Base-by-base conservation (phyloP, 441 rosid genomes). In the Arabidopsis lyrata region DNA sequence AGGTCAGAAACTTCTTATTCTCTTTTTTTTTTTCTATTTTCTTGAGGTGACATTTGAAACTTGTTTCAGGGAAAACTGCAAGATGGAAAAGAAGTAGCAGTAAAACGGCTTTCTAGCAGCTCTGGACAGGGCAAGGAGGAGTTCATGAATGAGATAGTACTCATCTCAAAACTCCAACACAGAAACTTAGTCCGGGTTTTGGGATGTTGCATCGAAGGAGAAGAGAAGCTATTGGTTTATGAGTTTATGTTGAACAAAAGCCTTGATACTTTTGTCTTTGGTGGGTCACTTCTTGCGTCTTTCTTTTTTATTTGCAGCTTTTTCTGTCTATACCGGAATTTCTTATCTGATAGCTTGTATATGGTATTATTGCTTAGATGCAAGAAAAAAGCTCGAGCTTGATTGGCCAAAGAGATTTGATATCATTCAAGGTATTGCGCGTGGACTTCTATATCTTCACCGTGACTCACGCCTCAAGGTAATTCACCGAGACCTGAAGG, bases 101-200 rank as follows among this genome's bases (percentile, higher is more conserved):
- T 76, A 32, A 80, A 77, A 62, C 77, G 70, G 0, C 78, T 80
- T 22, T 77, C 83, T 6, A 68, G 72, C 24, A 66, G 66, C 14
- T 81, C 84, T 2, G 80, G 81, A 29, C 84, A 78, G 49, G 84
- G 84, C 3, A 27, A 62, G 34, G 72, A 81, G 12, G 83, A 81
- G 70, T 81, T 81, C 53, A 72, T 73, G 84, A 86, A 83, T 49
- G 89, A 86, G 71, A 70, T 85, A 41, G 1, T 74, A 50, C 62
- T 86, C 56, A 86, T 86, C 24, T 85, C 89, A 4, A 75, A 75
- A 55, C 42, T 75, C 5, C 79, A 75, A 47, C 82, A 79, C 56
- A 65, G 49, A 63, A 75, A 79, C 75, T 72, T 79, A 48, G 79
- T 54, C n/a, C 27, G 62, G 65, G 36, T 79, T 58, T 65, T 79